phyloP scores from a whole-genome alignment of 768 basidiomycete genomes.

The Stropharia rugosoannulata region DNA sequence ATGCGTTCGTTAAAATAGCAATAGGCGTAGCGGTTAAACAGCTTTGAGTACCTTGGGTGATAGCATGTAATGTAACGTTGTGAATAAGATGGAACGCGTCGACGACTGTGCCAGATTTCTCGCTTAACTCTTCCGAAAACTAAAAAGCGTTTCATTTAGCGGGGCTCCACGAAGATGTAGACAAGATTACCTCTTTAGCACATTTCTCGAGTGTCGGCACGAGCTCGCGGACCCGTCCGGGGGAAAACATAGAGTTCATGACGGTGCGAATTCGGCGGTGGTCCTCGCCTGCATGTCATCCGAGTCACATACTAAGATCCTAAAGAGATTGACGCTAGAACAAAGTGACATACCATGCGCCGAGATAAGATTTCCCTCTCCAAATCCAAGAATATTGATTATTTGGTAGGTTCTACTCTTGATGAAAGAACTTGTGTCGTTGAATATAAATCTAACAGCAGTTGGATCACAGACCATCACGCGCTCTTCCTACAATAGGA shows the following conservation, averaged over 20 bases:
- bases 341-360: neutral
- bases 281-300: constrained; percentile 20
- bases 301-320: neutral
- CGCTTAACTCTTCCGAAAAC: constrained; percentile 8
- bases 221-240: constrained; percentile 40
- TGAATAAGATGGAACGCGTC: neutral
- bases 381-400: constrained; percentile 2
- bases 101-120: neutral
- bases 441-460: neutral
- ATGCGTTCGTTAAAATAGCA: neutral
- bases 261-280: constrained; percentile 49
- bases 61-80: neutral
- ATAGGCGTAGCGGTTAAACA: neutral
- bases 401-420: constrained; percentile 1
- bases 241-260: constrained; percentile 45
- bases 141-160: neutral
- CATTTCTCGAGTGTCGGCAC: constrained; percentile 34
- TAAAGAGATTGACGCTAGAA: neutral
- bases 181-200: neutral
- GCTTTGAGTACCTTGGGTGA: constrained; percentile 2
- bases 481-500: neutral
- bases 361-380: neutral
- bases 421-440: neutral
- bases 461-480: neutral
- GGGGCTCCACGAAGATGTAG: too few species aligned